phyloP scores from a whole-genome alignment of 73 alveolate species.

The Paramecium sonneborni region DNA sequence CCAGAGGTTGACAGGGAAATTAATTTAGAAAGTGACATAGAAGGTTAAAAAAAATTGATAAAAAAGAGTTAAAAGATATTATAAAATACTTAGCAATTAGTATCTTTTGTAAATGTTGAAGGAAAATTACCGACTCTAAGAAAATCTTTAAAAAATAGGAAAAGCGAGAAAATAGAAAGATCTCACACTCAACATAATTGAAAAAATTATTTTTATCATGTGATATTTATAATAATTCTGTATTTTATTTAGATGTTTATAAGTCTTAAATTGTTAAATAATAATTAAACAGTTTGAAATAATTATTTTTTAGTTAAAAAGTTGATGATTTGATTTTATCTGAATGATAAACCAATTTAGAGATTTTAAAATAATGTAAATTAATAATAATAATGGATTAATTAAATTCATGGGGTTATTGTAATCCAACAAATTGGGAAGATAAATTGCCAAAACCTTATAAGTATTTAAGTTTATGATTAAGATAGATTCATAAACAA shows the following conservation, averaged over 20 bases:
- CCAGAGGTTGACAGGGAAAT: not conserved
- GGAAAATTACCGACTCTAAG: not conserved
- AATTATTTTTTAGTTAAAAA: too few relatives aligned
- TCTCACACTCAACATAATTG: not conserved
- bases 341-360: too few relatives aligned
- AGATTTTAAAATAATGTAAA: too few relatives aligned
- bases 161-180: not conserved
- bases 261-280: too few relatives aligned
- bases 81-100: not conserved
- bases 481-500: slow-evolving; percentile 29
- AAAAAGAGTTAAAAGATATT: not conserved
- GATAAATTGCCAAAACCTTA: slow-evolving; percentile 54
- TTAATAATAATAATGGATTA: slow-evolving; percentile 13
- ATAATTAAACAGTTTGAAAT: too few relatives aligned
- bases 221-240: too few relatives aligned
- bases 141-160: not conserved
- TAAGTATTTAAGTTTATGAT: not conserved
- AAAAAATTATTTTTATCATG: too few relatives aligned
- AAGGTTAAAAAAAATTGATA: not conserved
- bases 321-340: too few relatives aligned
- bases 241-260: too few relatives aligned
- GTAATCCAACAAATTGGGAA: slow-evolving; percentile 45
- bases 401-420: slow-evolving; percentile 40
- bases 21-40: not conserved
- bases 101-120: not conserved